Percentiles rank a stretch among this genome's conserved stretches.
Evolutionary conservation across 1,284 basidiomycete species (phyloP).

Genomic region (Gomphus bonarii): DNA sequence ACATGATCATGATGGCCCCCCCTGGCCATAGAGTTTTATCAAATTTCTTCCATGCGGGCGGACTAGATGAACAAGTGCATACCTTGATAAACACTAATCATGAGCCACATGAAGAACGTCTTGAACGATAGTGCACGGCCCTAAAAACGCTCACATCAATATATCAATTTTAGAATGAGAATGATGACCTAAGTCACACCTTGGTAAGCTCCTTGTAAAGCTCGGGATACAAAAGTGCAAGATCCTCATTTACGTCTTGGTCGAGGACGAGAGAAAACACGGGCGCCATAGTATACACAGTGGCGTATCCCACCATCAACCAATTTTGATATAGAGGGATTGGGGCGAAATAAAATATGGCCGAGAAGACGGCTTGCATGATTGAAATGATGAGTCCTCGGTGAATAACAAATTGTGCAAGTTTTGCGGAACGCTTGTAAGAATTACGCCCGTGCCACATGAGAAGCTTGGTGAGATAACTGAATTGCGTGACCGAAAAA

Average conservation of each 20-base stretch:
- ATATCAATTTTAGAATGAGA: background rate
- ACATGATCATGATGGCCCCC: constrained; percentile 97
- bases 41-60: background rate
- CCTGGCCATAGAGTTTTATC: constrained; percentile 33
- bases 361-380: constrained; percentile 95
- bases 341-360: constrained; percentile 98
- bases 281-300: constrained; percentile 96
- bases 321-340: constrained; percentile 98
- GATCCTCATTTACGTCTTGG: constrained; percentile 90
- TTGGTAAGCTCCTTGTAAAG: constrained; percentile 97
- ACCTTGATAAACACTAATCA: constrained; percentile 98
- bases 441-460: constrained; percentile 97
- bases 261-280: constrained; percentile 97
- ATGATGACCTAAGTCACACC: constrained; percentile 29
- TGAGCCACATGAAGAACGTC: constrained; percentile 97
- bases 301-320: constrained; percentile 97
- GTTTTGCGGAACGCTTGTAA: constrained; percentile 94
- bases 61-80: constrained; percentile 13
- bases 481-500: constrained; percentile 96
- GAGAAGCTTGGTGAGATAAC: constrained; percentile 87
- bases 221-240: constrained; percentile 94
- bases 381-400: constrained; percentile 96
- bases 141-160: constrained; percentile 29
- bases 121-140: constrained; percentile 89
- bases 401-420: constrained; percentile 98